Evolutionary conservation across 2,329 filamentous ascomycete species (phyloP), one percentile per base, ranked within the genome.

Genomic region (Zarea fungicola): DNA sequence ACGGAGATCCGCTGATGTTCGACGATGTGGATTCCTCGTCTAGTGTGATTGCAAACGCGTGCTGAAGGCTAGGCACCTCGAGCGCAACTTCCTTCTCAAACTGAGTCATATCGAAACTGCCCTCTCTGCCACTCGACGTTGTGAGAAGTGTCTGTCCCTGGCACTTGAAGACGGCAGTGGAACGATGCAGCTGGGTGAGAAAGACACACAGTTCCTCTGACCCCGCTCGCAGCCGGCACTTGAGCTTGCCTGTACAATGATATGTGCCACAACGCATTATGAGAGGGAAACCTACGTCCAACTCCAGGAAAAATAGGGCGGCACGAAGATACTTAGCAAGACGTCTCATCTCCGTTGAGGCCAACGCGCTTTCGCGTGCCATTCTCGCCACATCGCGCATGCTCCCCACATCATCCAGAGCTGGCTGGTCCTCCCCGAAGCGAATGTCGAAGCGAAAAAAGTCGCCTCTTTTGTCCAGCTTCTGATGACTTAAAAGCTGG

Each of bases 401-500:
- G 29, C 29, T 32, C 29, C 29, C 29, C 29, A 32, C 29, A 32
- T 32, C 29, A 32, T 32, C 29, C 7, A 32, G 29, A 16, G 29
- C 29, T 32, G 29, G 29, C 11, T 32, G 29, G 29, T 32, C 29
- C 8, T 32, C 29, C 29, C 9, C 29, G 7, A 32, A 32, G 29
- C 29, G 29, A 32, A 32, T 32, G 13, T 32, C 29, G 16, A 32
- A 32, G 29, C 29, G 29, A 16, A 32, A 32, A 28, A 53, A 53
- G 26, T 53, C 16, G 31, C 42, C 31, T 11, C 22, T 44, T 42
- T 19, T 6, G 22, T 42, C 37, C 10, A 48, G 26, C 42, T 41
- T 51, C 37, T 49, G 43, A 22, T 58, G 47, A 22, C 37, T 36
- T 4, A 56, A 16, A 19, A 57, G 41, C 29, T 49, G 39, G 13